Conservation (phyloP, 108 stramenopile species). For the Nannochloropsis gaditana region DNA sequence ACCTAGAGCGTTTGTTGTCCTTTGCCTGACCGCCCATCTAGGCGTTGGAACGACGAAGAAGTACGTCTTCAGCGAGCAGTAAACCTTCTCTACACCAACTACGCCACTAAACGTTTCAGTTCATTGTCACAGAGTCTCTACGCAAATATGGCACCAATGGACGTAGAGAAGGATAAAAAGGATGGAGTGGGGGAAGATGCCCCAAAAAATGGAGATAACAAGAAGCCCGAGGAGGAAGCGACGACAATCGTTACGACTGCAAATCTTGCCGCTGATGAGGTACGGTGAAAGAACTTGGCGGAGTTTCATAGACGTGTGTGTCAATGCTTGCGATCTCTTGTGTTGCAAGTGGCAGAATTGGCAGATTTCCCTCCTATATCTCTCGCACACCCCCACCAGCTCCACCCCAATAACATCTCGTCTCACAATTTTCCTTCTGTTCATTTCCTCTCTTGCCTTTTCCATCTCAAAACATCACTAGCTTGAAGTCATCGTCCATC, state of each 20-base stretch:
- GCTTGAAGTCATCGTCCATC: conserved; percentile 81
- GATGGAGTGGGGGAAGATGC: not conserved
- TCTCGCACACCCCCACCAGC: too few species aligned
- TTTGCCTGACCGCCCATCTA: too few species aligned
- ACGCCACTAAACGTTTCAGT: too few species aligned
- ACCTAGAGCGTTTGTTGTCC: too few species aligned
- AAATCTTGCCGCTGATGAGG: conserved; percentile 10
- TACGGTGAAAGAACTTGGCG: not conserved
- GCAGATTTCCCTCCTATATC: too few species aligned
- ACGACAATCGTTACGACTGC: not conserved
- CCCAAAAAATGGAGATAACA: not conserved
- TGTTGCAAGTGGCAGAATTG: too few species aligned
- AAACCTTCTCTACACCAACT: not conserved
- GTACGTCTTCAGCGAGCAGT: not conserved
- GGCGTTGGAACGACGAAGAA: not conserved
- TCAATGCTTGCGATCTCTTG: not conserved
- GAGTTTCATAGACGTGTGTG: not conserved
- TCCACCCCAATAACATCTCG: too few species aligned
- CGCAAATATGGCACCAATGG: not conserved
- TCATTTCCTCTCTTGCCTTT: not conserved
- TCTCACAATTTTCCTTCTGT: too few species aligned
- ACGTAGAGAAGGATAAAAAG: conserved; percentile 8
- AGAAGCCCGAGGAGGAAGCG: not conserved
- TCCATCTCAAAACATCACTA: not conserved
- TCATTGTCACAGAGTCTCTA: not conserved